Conservation (phyloP, 805 yeast species). For the Wickerhamiella hasegawae region DNA sequence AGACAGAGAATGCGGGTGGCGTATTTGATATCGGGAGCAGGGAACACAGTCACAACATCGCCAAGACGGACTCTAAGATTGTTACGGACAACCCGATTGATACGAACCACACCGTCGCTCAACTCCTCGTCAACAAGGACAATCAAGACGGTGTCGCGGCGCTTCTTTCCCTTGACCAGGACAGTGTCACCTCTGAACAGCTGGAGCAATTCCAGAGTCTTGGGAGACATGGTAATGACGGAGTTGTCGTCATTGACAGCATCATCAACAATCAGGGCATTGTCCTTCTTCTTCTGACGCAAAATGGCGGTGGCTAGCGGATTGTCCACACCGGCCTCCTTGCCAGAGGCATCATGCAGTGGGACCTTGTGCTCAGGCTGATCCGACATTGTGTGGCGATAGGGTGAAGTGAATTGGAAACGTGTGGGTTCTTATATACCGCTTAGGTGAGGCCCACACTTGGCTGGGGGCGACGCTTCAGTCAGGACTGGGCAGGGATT, state of each 20-base stretch:
- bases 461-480: too few relatives aligned
- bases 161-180: slow-evolving; percentile 90
- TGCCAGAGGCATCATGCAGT: slow-evolving; percentile 7
- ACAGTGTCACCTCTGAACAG: slow-evolving; percentile 97
- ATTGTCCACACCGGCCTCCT: slow-evolving; percentile 27
- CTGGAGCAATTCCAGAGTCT: slow-evolving; percentile 88
- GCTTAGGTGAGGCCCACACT: too few relatives aligned
- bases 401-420: not conserved
- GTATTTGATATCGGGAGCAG: slow-evolving; percentile 96
- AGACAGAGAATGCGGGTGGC: slow-evolving; percentile 87
- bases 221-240: slow-evolving; percentile 84
- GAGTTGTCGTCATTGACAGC: slow-evolving; percentile 94
- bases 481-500: too few relatives aligned
- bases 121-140: slow-evolving; percentile 93
- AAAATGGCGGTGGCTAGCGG: slow-evolving; percentile 93
- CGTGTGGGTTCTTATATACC: too few relatives aligned
- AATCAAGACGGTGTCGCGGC: slow-evolving; percentile 92
- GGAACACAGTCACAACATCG: slow-evolving; percentile 78
- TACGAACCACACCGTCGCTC: slow-evolving; percentile 86
- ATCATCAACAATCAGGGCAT: slow-evolving; percentile 88
- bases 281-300: slow-evolving; percentile 95
- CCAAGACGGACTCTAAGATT: slow-evolving; percentile 89
- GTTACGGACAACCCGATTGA: slow-evolving; percentile 92
- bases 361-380: not conserved
- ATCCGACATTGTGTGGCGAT: not conserved